Evolutionary conservation across 164 flowering plant genomes (phyloP), one percentile per base, ranked within the genome.

Genomic region (Saururus chinensis): DNA sequence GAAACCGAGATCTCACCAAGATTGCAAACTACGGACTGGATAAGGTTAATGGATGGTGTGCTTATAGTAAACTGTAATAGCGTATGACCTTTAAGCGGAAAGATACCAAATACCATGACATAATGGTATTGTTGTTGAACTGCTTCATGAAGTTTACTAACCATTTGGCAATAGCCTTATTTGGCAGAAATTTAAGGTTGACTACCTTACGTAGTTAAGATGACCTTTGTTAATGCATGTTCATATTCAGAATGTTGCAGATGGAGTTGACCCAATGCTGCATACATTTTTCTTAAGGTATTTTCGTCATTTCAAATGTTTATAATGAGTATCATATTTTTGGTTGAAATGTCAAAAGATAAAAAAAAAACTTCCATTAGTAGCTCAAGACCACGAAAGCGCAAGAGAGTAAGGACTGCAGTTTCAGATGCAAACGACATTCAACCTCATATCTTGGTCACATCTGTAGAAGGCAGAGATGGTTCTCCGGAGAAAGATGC

Each of bases 241-340:
- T 17, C 17, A 45, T 45, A n/a, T 20, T 9, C 84, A 90, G 97
- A 76, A 74, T 53, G 69, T 82, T 60, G 80, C 80, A 51, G 89
- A 80, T 77, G 90, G 86, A 69, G 76, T 75, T 64, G 85, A 85
- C 66, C 90, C 82, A 60, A 74, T 71, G 67, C 72, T 74, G 20
- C 85, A 84, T 62, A 77, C 91, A 21, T 90, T 93, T 71, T 81
- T 67, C 73, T 81, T 74, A 63, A 82, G 96, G 99, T 90, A 75
- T 66, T 71, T 64, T 71, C 23, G 53, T 11, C 45, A 30, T 19
- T 30, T 49, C 17, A 26, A 10, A 23, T 57, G 10, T 40, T 60
- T 16, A 22, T 19, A 37, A 24, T 49, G 20, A 14, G 1, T 30
- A 41, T 13, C 22, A 57, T 59, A 53, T 37, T 16, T 16, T 20